These are phyloP conservation scores for Lactarius evosmus DNA, from an alignment of 768 basidiomycete species.

Conservation along the genomic window DNA sequence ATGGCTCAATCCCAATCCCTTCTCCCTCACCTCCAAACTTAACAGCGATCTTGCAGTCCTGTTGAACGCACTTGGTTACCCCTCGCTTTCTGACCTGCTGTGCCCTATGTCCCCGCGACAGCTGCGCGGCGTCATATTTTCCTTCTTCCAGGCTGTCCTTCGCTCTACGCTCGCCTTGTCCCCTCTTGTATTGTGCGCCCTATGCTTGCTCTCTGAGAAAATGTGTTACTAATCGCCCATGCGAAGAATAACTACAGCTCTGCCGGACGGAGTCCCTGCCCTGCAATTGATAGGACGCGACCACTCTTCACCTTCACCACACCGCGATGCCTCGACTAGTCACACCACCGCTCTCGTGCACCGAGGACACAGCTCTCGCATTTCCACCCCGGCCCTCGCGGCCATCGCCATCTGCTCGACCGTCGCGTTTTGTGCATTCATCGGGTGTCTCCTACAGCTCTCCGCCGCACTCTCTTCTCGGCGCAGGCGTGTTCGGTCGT, in stretches of 20 bases:
- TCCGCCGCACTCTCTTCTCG: not conserved
- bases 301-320: not conserved
- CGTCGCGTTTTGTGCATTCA: slow-evolving; percentile 13
- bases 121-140: not conserved
- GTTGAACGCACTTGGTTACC: no score
- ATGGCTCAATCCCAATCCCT: not conserved
- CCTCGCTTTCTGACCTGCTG: not conserved
- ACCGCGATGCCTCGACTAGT: not conserved
- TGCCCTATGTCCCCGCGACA: slow-evolving; percentile 14
- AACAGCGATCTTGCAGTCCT: not conserved
- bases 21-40: not conserved
- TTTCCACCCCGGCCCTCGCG: slow-evolving; percentile 11
- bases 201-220: not conserved
- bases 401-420: slow-evolving; percentile 7
- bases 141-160: not conserved
- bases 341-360: not conserved
- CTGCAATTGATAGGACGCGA: not conserved
- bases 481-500: not conserved
- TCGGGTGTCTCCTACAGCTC: slow-evolving; percentile 10
- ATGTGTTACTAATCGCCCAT: not conserved
- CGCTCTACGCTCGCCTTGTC: slow-evolving; percentile 5
- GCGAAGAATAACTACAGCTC: slow-evolving; percentile 1
- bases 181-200: slow-evolving; percentile 7
- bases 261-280: not conserved
- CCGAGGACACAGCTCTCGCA: not conserved